phyloP scores from a whole-genome alignment of 208 protist genomes.

The Zelonia costaricensis region DNA sequence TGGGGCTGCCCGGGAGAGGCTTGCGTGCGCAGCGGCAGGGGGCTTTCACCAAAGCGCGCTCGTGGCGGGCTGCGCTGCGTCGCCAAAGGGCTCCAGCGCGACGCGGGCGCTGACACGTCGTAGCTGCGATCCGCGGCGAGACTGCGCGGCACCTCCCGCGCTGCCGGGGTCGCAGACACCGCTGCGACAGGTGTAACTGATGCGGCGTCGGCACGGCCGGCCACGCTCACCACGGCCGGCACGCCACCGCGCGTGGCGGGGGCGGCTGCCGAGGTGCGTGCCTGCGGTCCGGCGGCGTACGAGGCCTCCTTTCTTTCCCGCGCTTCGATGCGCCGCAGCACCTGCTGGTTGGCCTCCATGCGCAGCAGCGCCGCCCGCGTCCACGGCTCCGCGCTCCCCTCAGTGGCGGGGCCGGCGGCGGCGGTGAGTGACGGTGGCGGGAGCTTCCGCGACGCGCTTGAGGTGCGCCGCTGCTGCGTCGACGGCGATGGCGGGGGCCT shows the following conservation, averaged over 20 bases:
- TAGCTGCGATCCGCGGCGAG: not conserved
- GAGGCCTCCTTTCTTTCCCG: slow-evolving; percentile 11
- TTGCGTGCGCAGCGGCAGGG: slow-evolving; percentile 1
- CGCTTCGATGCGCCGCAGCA: slow-evolving; percentile 17
- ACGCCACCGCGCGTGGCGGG: not conserved
- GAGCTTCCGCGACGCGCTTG: too few species aligned
- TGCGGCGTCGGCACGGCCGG: too few species aligned
- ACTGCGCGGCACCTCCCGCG: not conserved
- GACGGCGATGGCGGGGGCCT: not conserved
- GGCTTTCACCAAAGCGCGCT: slow-evolving; percentile 4
- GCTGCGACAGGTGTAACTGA: too few species aligned
- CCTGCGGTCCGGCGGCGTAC: not conserved
- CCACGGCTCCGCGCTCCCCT: slow-evolving; percentile 17
- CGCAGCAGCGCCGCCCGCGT: slow-evolving; percentile 22
- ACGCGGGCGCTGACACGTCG: not conserved
- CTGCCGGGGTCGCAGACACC: too few species aligned
- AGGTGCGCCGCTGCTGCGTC: not conserved
- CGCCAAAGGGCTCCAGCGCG: slow-evolving; percentile 12
- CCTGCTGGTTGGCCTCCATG: slow-evolving; percentile 21
- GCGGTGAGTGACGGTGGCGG: not conserved
- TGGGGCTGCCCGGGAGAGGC: not conserved
- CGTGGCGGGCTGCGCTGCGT: slow-evolving; percentile 1
- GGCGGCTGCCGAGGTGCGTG: not conserved
- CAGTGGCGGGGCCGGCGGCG: not conserved
- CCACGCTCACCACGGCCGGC: too few species aligned